Evolutionary conservation across 2,329 filamentous ascomycete species (phyloP).

Genomic region (Penicillium sp.): DNA sequence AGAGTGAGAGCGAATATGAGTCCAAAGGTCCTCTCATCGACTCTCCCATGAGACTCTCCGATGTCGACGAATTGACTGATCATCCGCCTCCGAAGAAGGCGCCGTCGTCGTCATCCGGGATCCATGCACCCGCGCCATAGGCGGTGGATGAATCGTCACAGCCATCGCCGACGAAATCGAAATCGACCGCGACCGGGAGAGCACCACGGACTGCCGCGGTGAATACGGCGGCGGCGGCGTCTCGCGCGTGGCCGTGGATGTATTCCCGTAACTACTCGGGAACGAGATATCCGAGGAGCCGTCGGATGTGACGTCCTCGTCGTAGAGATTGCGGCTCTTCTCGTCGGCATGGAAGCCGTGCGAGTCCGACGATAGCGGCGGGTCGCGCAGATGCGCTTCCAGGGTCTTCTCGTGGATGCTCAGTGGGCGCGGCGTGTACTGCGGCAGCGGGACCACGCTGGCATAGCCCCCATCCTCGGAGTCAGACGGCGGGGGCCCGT

Average conservation of each 20-base stretch:
- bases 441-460: slow-evolving; percentile 37
- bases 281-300: slow-evolving; percentile 43
- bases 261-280: slow-evolving; percentile 46
- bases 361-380: slow-evolving; percentile 26
- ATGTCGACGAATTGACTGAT: slow-evolving; percentile 22
- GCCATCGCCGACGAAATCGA: slow-evolving; percentile 31
- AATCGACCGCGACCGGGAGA: slow-evolving; percentile 33
- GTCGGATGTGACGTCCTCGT: slow-evolving; percentile 37
- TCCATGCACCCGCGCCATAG: slow-evolving; percentile 28
- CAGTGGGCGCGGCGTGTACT: slow-evolving; percentile 41
- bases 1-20: no score
- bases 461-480: slow-evolving; percentile 31
- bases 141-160: slow-evolving; percentile 24
- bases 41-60: slow-evolving; percentile 31
- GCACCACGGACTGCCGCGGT: slow-evolving; percentile 27
- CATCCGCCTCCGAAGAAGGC: slow-evolving; percentile 22
- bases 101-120: slow-evolving; percentile 25
- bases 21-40: no score
- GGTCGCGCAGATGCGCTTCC: slow-evolving; percentile 33
- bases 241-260: slow-evolving; percentile 44
- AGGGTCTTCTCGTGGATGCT: slow-evolving; percentile 43
- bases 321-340: slow-evolving; percentile 30
- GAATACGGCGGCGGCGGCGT: slow-evolving; percentile 46
- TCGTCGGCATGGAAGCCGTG: slow-evolving; percentile 27
- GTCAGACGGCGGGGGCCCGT: slow-evolving; percentile 21